phyloP scores from a whole-genome alignment of 2,329 filamentous ascomycete species.

The Aspergillus novofumigatus region DNA sequence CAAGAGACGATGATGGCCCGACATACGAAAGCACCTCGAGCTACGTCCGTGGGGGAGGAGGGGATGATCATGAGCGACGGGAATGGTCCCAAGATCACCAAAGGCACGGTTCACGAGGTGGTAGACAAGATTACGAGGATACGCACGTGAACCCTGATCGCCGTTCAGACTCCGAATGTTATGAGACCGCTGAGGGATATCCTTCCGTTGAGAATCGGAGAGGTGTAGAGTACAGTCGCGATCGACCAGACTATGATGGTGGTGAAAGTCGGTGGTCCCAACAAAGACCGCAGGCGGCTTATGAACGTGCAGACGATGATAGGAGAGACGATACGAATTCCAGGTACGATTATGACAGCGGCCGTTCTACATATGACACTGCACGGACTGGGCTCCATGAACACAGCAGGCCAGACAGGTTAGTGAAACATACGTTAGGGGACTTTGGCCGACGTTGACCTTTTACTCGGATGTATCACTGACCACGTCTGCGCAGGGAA shows the following conservation, averaged over 20 bases:
- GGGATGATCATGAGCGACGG: neutral
- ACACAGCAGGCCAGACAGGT: conserved; percentile 17
- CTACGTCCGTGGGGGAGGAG: neutral
- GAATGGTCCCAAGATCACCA: neutral
- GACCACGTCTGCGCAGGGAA: conserved; percentile 13
- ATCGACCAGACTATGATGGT: neutral
- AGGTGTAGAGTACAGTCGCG: neutral
- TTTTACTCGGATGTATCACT: conserved; percentile 8
- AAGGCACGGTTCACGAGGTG: neutral
- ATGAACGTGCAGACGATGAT: conserved; percentile 1
- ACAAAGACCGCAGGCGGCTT: neutral
- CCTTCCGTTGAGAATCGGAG: neutral
- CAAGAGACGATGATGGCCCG: neutral
- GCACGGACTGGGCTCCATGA: conserved; percentile 10
- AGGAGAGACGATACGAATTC: conserved; percentile 11
- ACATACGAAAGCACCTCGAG: neutral
- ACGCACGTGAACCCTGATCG: neutral
- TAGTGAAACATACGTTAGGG: conserved; percentile 8
- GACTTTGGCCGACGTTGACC: neutral
- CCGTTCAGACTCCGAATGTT: neutral
- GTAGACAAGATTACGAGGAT: neutral
- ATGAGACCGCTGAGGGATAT: neutral
- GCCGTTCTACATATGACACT: conserved; percentile 10
- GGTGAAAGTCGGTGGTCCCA: neutral
- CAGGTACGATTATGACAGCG: conserved; percentile 15